phyloP scores from a whole-genome alignment of 1,139 yeast genomes.

The Diutina neorugosa region DNA sequence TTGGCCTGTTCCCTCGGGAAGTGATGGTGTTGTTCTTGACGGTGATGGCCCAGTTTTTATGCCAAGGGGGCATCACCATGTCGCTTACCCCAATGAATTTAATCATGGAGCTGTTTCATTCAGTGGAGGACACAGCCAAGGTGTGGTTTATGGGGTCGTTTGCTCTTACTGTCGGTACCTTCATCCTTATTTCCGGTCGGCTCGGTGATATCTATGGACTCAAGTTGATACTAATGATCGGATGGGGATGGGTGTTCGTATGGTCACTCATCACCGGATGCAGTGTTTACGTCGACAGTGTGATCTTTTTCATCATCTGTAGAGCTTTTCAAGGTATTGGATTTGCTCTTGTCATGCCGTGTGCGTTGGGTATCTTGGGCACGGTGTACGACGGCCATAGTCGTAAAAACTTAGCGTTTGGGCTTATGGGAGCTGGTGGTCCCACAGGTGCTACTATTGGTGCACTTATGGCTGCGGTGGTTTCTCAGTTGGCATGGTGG shows the following conservation, averaged over 20 bases:
- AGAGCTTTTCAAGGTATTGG: conserved; percentile 48
- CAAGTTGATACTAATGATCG: conserved; percentile 26
- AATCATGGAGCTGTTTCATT: conserved; percentile 17
- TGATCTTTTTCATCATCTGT: conserved; percentile 35
- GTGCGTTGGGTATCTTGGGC: conserved; percentile 41
- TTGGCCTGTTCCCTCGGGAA: background rate
- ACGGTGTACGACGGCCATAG: conserved; percentile 32
- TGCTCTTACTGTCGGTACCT: conserved; percentile 44
- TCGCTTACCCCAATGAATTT: conserved; percentile 28
- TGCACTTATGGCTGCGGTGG: conserved; percentile 34
- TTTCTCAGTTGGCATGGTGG: conserved; percentile 33
- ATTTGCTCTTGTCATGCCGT: conserved; percentile 39
- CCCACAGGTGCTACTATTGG: conserved; percentile 45
- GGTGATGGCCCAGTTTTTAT: conserved; percentile 19
- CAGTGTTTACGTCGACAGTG: conserved; percentile 28
- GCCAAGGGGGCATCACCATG: conserved; percentile 30
- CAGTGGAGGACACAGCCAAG: conserved; percentile 11
- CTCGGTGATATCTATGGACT: conserved; percentile 45
- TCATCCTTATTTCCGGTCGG: conserved; percentile 38
- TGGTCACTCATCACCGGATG: conserved; percentile 40
- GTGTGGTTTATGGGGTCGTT: conserved; percentile 50
- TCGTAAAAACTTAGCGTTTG: conserved; percentile 39
- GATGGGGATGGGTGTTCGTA: conserved; percentile 30
- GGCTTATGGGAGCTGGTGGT: conserved; percentile 41
- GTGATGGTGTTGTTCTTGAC: background rate